Conservation (phyloP, 805 yeast genomes). For the Wickerhamiella nectarea region DNA sequence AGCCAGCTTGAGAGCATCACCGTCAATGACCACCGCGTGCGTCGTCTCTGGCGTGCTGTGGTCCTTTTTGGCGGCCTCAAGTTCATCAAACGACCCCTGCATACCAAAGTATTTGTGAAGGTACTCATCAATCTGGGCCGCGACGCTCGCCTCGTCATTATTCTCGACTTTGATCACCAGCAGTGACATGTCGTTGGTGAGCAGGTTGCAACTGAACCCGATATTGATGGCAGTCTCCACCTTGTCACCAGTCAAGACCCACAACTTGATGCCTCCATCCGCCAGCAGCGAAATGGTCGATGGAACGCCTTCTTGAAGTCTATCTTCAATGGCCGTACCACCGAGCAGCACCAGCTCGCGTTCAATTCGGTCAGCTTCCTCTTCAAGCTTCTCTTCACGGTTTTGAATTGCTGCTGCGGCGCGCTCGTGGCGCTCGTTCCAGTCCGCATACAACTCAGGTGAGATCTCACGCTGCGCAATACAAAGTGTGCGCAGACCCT, state of each 20-base stretch:
- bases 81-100: constrained; percentile 33
- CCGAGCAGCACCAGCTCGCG: constrained; percentile 46
- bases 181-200: constrained; percentile 58
- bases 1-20: constrained; percentile 47
- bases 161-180: constrained; percentile 35
- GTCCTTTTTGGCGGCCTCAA: constrained; percentile 41
- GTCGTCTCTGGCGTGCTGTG: constrained; percentile 50
- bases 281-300: constrained; percentile 54
- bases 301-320: constrained; percentile 71
- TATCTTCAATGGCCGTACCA: constrained; percentile 74
- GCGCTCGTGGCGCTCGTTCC: constrained; percentile 43
- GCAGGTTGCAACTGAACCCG: constrained; percentile 68
- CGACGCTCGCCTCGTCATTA: constrained; percentile 22
- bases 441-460: constrained; percentile 33
- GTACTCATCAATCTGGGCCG: constrained; percentile 32
- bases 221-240: constrained; percentile 82
- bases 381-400: constrained; percentile 49
- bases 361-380: constrained; percentile 49
- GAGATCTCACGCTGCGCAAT: constrained; percentile 49
- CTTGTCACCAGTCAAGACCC: constrained; percentile 79
- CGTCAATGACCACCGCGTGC: constrained; percentile 59
- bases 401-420: constrained; percentile 47
- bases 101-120: constrained; percentile 40
- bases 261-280: constrained; percentile 64
- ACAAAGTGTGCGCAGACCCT: constrained; percentile 69